Evolutionary conservation across 2,329 filamentous ascomycete genomes (phyloP).

Genomic region (Phaeophleospora eucalypticola): DNA sequence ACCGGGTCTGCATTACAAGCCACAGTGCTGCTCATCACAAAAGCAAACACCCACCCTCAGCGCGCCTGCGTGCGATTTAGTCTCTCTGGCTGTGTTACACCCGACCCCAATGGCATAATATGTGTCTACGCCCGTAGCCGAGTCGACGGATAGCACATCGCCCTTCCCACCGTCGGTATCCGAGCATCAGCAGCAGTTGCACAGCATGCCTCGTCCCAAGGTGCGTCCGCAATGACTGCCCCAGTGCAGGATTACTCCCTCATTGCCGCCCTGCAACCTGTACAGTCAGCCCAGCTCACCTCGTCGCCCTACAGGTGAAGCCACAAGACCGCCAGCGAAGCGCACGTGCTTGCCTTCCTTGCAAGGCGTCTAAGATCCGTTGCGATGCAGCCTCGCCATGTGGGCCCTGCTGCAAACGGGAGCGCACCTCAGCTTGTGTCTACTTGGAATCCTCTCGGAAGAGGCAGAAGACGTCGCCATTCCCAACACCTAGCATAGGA

Average conservation of each 20-base stretch:
- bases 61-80: too few species aligned
- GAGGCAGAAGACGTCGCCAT: constrained; percentile 18
- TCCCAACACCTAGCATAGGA: constrained; percentile 18
- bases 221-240: too few species aligned
- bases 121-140: not conserved
- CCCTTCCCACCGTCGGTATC: not conserved
- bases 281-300: not conserved
- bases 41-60: too few species aligned
- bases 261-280: not conserved
- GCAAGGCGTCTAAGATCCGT: constrained; percentile 24
- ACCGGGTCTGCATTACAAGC: too few species aligned
- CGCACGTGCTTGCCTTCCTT: constrained; percentile 19
- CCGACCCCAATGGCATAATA: too few species aligned
- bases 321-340: constrained; percentile 16
- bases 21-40: too few species aligned
- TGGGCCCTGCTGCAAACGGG: constrained; percentile 19
- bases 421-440: constrained; percentile 17
- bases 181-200: not conserved
- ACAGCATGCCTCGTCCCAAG: constrained; percentile 19
- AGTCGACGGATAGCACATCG: too few species aligned
- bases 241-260: too few species aligned
- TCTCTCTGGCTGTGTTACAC: not conserved
- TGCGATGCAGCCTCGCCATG: constrained; percentile 22
- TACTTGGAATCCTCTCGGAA: constrained; percentile 21
- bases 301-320: constrained; percentile 10